Base-by-base conservation (phyloP, 768 basidiomycete species). In the Sarcodon sp. region DNA sequence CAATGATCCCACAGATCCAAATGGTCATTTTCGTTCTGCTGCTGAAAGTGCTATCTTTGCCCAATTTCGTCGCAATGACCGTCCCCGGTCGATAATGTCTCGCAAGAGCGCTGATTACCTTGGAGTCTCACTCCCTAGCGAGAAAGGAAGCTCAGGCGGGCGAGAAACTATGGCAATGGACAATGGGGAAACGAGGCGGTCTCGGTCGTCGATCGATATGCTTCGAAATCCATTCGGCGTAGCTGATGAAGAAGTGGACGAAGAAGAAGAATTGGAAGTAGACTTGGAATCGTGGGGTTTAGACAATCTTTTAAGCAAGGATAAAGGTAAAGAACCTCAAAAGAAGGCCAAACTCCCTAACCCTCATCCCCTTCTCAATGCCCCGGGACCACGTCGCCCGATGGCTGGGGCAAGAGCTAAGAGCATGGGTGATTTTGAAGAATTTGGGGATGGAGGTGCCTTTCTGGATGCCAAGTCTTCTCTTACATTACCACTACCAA, bases 211-310 rank as follows among this genome's bases (percentile, higher is more conserved):
- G 6, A 68, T 80, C 34, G 75, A 78, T 55, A 71, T 74, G 34
- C 68, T 89, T 44, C 75, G 72, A 21, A 89, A 89, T 56, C 87
- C 87, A 3, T 89, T 89, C 54, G 77, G 76, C 32, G 68, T 71
- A 1, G 72, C 73, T 10, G 75, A 74, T 13, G 75, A 75, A 6
- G 73, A 75, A 0, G 50, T 52, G 13, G 74, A 73, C 6, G 50
- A 55, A 10, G 70, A 75, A 4, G 71, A 71, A 21, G 71, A 69
- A 37, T 71, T 70, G 39, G 75, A 72, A 21, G 48, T 83, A 33
- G 88, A 89, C 57, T 83, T 90, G 49, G 71, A 81, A 3, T 88
- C 86, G 13, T 91, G 86, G 87, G 88, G 88, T 3, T 69, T 91
- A 21, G 83, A 87, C 50, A 73, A 78, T 6, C 79, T 87, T 64